These are phyloP conservation scores for Nidula niveotomentosa DNA, from an alignment of 1,284 basidiomycete genomes.

Conservation along the genomic window DNA sequence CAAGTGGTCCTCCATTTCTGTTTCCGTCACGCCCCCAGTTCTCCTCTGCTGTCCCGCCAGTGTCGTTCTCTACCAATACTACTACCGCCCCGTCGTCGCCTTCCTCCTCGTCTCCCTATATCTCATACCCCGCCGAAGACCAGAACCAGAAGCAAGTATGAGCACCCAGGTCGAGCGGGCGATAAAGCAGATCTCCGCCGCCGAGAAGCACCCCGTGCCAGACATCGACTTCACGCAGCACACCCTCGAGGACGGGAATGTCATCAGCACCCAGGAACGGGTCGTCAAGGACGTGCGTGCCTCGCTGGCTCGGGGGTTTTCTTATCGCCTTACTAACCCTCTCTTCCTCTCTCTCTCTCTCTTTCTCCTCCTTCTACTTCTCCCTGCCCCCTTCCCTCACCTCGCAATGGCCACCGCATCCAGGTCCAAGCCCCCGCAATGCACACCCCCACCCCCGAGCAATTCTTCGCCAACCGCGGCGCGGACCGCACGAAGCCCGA, in stretches of 20 bases:
- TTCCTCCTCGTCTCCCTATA: too few relatives aligned
- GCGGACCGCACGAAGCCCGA: slow-evolving; percentile 57
- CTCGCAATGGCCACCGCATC: neutral
- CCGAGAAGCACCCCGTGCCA: slow-evolving; percentile 51
- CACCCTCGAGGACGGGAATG: slow-evolving; percentile 84
- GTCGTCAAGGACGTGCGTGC: slow-evolving; percentile 78
- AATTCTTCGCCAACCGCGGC: slow-evolving; percentile 56
- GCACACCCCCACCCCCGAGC: slow-evolving; percentile 70
- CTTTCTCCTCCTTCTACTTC: too few relatives aligned
- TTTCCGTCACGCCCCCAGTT: neutral
- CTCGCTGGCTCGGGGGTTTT: neutral
- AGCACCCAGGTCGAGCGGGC: slow-evolving; percentile 68
- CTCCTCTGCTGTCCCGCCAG: too few relatives aligned
- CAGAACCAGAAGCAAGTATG: slow-evolving; percentile 27
- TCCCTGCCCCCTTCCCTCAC: slow-evolving; percentile 4
- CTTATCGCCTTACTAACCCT: slow-evolving; percentile 2
- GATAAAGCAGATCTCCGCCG: slow-evolving; percentile 69
- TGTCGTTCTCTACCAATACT: too few relatives aligned
- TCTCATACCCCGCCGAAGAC: too few relatives aligned
- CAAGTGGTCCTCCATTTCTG: neutral
- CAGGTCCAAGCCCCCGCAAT: slow-evolving; percentile 75
- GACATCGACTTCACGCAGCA: slow-evolving; percentile 90
- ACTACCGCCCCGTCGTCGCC: too few relatives aligned
- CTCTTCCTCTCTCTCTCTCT: neutral
- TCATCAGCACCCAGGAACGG: slow-evolving; percentile 84